Conservation (phyloP, 192 early-diverging fungal species). For the Cladochytrium replicatum region DNA sequence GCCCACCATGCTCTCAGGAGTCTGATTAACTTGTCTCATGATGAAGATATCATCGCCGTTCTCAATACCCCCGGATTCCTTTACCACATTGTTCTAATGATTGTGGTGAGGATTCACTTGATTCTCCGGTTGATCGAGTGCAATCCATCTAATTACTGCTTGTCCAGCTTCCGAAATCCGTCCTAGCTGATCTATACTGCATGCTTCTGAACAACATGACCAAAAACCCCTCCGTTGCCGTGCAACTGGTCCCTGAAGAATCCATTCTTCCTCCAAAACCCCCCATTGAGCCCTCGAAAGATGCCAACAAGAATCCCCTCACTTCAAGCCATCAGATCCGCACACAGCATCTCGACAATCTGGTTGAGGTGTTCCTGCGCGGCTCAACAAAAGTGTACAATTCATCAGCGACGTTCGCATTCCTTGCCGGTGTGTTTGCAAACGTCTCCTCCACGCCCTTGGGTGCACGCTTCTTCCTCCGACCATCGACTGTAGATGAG, state of each 20-base stretch:
- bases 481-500: conserved; percentile 49
- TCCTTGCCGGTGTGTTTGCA: conserved; percentile 87
- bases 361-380: conserved; percentile 81
- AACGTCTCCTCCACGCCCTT: conserved; percentile 52
- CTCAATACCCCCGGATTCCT: conserved; percentile 66
- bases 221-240: conserved; percentile 51
- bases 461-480: conserved; percentile 56
- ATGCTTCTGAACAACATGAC: conserved; percentile 91
- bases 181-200: conserved; percentile 71
- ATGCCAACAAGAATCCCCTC: conserved; percentile 4
- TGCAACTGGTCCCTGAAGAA: conserved; percentile 43
- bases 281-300: conserved; percentile 19
- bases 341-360: conserved; percentile 59
- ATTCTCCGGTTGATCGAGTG: background rate
- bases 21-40: conserved; percentile 76
- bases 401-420: conserved; percentile 66
- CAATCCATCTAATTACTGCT: background rate
- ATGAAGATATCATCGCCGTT: conserved; percentile 44
- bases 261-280: background rate
- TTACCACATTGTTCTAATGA: conserved; percentile 52
- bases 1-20: conserved; percentile 74
- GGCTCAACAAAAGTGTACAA: conserved; percentile 74
- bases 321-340: conserved; percentile 24
- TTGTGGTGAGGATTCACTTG: conserved; percentile 43
- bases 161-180: conserved; percentile 46